Base-by-base conservation (phyloP, 306 rosid species). In the Pyrus pyrifolia region DNA sequence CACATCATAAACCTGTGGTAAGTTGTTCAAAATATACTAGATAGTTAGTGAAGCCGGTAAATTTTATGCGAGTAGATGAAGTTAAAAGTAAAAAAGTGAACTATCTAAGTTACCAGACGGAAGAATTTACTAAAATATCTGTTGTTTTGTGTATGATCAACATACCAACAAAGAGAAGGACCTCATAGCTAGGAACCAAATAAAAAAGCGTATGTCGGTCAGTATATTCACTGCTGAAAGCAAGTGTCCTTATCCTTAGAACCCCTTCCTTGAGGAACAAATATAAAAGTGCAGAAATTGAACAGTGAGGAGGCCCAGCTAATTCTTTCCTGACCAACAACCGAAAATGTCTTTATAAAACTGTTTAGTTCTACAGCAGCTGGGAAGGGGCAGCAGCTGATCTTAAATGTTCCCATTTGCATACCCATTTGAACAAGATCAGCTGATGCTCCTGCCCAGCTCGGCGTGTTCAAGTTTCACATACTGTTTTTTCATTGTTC, bases 1-100 rank as follows among this genome's bases (percentile, higher is more conserved):
- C 68, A 95, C 97, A 89, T 95, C 87, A 70, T 95, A 92, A 25
- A 84, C 97, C 98, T 94, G 87, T 17, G 49, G 63, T 27, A 30
- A 31, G 71, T 64, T 51, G 72, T 71, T 60, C 23, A 76, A 68
- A 53, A 77, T 49, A 44, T 40, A 70, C 55, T 12, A 57, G 66
- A 35, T 23, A 38, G 66, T 52, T 23, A 45, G 31, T 10, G 31
- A 46, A 49, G 44, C 44, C 10, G 75, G 23, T 29, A 52, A 31
- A 71, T 10, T n/a, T n/a, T 49, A 67, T 15, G n/a, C 3, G n/a
- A 31, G 44, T 11, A 25, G 55, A 65, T 49, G 57, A 29, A 35
- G 5, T 0, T 25, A 15, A 29, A 29, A 11, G 42, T 46, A 18
- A 21, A 23, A 51, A 51, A 45, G 45, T 51, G 53, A 30, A 68